Evolutionary conservation across 768 basidiomycete genomes (phyloP), one percentile per base, ranked within the genome.

Genomic region (Mycena pura): DNA sequence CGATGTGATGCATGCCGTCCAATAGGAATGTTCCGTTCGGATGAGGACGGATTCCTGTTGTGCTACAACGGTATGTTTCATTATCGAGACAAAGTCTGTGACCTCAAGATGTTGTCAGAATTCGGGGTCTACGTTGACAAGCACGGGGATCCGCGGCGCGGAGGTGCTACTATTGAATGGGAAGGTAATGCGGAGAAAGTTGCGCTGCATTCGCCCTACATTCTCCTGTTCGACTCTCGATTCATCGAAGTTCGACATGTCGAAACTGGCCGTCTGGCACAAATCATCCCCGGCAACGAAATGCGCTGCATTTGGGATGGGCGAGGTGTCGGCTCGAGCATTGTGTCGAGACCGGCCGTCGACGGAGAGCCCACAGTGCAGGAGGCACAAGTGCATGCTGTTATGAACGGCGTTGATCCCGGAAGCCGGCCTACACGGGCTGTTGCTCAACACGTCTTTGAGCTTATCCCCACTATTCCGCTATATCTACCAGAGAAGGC

Each of bases 71-170:
- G 95, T 94, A 66, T 49, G 48, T 48, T 17, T 28, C 25, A 5
- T 13, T 0, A 36, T 21, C 47, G 43, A n/a, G n/a, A n/a, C n/a
- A n/a, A n/a, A n/a, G n/a, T n/a, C n/a, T n/a, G n/a, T 15, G 21
- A 22, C 28, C 3, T 11, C n/a, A 21, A 58, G n/a, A 19, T 21
- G n/a, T 21, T 53, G 28, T 25, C 63, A 93, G 93, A 95, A 74
- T 96, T 97, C 62, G 95, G 95, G 11, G 82, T 97, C 34, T 96
- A 92, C 68, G 95, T 97, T 25, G 88, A 96, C 74, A 88, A 92
- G 32, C 92, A 95, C 60, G 96, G 96, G n/a, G 87, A 90, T 7
- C 55, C 46, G 9, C 93, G 31, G 66, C 77, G 11, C 78, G 83
- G 22, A 82, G 85, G n/a, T 3, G 25, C 43, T n/a, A 88, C 88